Evolutionary conservation across 2,329 filamentous ascomycete genomes (phyloP), one percentile per base, ranked within the genome.

Genomic region (Ophiostoma sp.): DNA sequence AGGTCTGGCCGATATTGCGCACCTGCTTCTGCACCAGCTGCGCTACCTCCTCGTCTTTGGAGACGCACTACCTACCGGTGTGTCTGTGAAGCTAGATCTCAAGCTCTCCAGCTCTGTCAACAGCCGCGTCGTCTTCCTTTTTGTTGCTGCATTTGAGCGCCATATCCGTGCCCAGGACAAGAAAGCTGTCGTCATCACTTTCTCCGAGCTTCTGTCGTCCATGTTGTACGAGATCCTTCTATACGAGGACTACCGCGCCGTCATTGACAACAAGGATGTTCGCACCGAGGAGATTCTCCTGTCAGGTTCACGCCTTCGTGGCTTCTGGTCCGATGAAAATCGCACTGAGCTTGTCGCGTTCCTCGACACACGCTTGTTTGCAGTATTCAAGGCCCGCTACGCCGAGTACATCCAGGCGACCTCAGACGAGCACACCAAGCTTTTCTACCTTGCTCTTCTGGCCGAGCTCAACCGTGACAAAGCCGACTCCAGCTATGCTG

Each of bases 11-110:
- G 70, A 78, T 67, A 73, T 79, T 68, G 79, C 79, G 49, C 73
- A 78, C 62, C 75, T 81, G 68, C 73, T 84, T 1, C 77, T 84
- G 8, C 78, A 80, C 5, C 81, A 85, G 70, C 73, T 85, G 18
- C 82, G 82, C 42, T 78, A 81, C 41, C 79, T 84, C 69, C 77
- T 84, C 62, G 79, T 84, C 67, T 81, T 83, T 69, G 80, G 80
- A 27, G 77, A 79, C 52, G 78, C 75, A 66, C 74, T 75, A 49
- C 71, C 66, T 18, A 74, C 42, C 71, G 73, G 70, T 1, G 74
- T 79, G 12, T 76, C 75, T 1, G 74, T 82, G 71, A 78, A 78
- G 69, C 70, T 82, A 11, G 73, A 77, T 1, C 73, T 74, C 1
- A 75, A 76, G 55, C 72, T 79, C 52, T 76, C 74, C 66, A 78